Evolutionary conservation across 257 asterid genomes (phyloP), one percentile per base, ranked within the genome.

Genomic region (Plantago ovata): DNA sequence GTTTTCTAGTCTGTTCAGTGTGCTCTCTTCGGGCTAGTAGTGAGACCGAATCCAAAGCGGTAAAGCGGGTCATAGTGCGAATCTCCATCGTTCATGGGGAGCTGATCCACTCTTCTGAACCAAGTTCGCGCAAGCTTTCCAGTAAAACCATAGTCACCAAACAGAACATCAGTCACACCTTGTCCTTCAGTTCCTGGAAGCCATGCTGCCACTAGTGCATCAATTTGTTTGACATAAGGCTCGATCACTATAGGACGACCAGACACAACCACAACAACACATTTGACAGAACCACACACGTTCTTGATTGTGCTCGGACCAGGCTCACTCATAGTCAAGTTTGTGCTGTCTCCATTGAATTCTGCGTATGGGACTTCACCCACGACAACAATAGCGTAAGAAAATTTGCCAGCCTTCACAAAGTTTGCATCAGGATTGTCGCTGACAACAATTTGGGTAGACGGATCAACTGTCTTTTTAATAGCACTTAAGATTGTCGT

Each of bases 21-120:
- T 43, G 56, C 69, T 42, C 16, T 50, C 50, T 53, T 58, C 47
- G 82, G 75, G 28, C 68, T 40, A 58, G 77, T 77, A 49, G 66
- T 48, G 16, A 79, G 61, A 15, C 86, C 90, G 56, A 64, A 79
- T 55, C 82, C 90, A 47, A 79, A 82, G 38, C 82, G 79, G 53
- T 77, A 77, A 11, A 77, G 66, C 22, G 86, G 90, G 68, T 82
- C 90, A 33, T 79, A 82, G 23, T 77, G 77, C 40, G 75, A 60
- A 72, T 79, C 90, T 18, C 90, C 90, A n/a, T 75, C 76, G 32
- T 75, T 82, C 86, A 82, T 79, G 0, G 86, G 88, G 38, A 82
- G 82, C 65, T 82, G 86, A 38, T 77, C 70, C 9, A 82, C 86
- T 12, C 74, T 69, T 65, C 69, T 82, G 61, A 82, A 82, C 90